These are phyloP conservation scores for Cordyceps cicadae DNA, from an alignment of 2,329 filamentous ascomycete genomes.

Conservation along the genomic window DNA sequence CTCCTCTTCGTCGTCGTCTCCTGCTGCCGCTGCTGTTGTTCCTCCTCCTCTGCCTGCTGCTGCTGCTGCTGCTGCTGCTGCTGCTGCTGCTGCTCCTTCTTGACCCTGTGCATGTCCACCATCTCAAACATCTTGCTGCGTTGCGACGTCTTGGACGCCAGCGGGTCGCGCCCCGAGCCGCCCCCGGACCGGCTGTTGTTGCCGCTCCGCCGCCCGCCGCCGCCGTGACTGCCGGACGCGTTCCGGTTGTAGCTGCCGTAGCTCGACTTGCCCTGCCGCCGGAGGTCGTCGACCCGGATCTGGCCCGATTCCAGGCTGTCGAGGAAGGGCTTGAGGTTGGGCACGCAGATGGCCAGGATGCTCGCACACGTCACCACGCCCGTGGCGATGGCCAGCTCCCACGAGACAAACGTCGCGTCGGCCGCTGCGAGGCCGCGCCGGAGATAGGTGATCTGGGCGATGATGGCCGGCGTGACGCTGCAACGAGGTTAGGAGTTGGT, in stretches of 20 bases:
- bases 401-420: constrained; percentile 8
- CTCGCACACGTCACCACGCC: constrained; percentile 7
- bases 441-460: not conserved
- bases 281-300: constrained; percentile 10
- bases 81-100: not conserved
- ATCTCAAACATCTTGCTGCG: constrained; percentile 11
- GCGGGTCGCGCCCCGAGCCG: not conserved
- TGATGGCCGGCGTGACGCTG: constrained; percentile 21
- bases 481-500: not conserved
- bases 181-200: not conserved
- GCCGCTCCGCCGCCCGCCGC: not conserved
- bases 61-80: not conserved
- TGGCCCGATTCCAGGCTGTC: constrained; percentile 13
- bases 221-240: constrained; percentile 15
- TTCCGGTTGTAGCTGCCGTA: constrained; percentile 12
- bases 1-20: too few species aligned
- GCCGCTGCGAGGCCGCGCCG: not conserved
- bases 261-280: constrained; percentile 11
- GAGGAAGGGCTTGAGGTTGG: constrained; percentile 12
- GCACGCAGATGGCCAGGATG: constrained; percentile 15
- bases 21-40: too few species aligned
- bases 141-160: constrained; percentile 10
- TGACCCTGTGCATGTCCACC: constrained; percentile 8
- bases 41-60: not conserved
- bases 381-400: constrained; percentile 5